Evolutionary conservation across 805 yeast species (phyloP), one percentile per base, ranked within the genome.

Genomic region (Nakazawaea pomicola): DNA sequence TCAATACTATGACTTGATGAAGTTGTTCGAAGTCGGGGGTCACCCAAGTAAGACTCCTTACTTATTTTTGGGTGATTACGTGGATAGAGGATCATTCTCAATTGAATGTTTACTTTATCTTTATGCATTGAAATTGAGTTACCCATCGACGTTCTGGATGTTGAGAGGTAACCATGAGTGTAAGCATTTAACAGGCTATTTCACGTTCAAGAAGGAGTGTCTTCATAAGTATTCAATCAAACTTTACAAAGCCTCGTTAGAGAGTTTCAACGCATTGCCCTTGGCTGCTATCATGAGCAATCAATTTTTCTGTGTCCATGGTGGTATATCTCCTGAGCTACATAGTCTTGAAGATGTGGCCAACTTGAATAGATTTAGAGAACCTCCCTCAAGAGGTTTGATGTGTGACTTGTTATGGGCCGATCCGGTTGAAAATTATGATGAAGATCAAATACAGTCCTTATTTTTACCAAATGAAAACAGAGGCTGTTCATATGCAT

Each of bases 401-500:
- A 85, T 88, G 88, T 91, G 97, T 62, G 99, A 91, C 62, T 64
- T 91, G 48, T 72, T 91, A 53, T 91, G 98, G 99, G 83, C 96
- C 0, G 98, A 91, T 61, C 99, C 99, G 1, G 67, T 83, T n/a
- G 95, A 88, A 50, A 82, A 83, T 32, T 91, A 86, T 57, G 96
- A 90, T 56, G 52, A 43, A 6, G 75, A 71, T 45, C 67, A 64
- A 24, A 56, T 65, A 3, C 53, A 54, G 14, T 65, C 58, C 12
- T 57, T 52, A 21, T 88, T 75, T 59, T 68, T 74, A 20, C 78
- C 78, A 55, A 90, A 86, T 64, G 64, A 77, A 27, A 83, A 81
- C 46, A 72, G 98, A 49, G 98, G 98, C 6, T 93, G 98, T 59
- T 89, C 97, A 0, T 93, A 80, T 60, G 87, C 91, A 41, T 91